Evolutionary conservation across 1,139 yeast genomes (phyloP).

Genomic region (Taiozyma onychis): DNA sequence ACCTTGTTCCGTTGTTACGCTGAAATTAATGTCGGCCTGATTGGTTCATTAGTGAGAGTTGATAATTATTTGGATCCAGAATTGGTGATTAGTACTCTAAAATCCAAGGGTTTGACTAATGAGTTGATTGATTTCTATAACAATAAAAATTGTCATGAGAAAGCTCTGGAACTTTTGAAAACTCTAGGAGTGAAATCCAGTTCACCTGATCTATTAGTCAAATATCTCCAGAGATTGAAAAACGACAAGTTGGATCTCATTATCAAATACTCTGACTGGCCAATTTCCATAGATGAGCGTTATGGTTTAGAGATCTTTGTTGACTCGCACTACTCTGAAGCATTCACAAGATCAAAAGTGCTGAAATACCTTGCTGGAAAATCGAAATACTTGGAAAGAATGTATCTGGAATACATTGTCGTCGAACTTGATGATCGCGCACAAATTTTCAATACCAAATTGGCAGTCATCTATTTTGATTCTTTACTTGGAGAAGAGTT

Average conservation of each 20-base stretch:
- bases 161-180: conserved; percentile 59
- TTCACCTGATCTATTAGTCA: conserved; percentile 27
- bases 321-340: conserved; percentile 58
- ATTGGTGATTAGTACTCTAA: conserved; percentile 53
- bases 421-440: conserved; percentile 38
- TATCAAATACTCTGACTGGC: conserved; percentile 53
- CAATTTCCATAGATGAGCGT: conserved; percentile 37
- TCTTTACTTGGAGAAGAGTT: conserved; percentile 7
- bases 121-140: conserved; percentile 80
- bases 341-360: conserved; percentile 50
- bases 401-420: conserved; percentile 59
- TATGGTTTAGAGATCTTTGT: conserved; percentile 54
- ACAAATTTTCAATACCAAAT: conserved; percentile 43
- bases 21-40: conserved; percentile 58
- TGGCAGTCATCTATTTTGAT: conserved; percentile 50
- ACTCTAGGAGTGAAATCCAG: conserved; percentile 22
- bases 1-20: conserved; percentile 72
- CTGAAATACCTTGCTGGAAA: conserved; percentile 36
- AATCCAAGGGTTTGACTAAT: conserved; percentile 45
- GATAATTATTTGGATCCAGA: conserved; percentile 67
- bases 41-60: conserved; percentile 78
- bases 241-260: conserved; percentile 47
- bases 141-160: conserved; percentile 54
- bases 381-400: conserved; percentile 25
- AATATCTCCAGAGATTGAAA: conserved; percentile 59